Percentiles rank a stretch among this genome's conserved stretches.
These are phyloP conservation scores for Pseudocercospora pini-densiflorae DNA, from an alignment of 2,329 filamentous ascomycete species.

Conservation along the genomic window DNA sequence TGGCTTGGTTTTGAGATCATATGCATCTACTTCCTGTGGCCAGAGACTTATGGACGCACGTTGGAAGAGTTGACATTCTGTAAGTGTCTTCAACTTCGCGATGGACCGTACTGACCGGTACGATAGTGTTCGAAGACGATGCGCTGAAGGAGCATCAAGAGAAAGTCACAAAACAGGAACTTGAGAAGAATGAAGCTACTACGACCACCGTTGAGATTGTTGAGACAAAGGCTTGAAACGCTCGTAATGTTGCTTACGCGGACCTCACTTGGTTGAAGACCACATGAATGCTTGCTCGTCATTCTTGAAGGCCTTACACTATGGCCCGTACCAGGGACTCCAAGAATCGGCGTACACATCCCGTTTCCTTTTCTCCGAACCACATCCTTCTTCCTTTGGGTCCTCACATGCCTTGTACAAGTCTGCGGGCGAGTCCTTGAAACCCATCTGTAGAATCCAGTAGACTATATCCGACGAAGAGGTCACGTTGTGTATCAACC, in stretches of 20 bases:
- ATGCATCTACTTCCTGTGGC: conserved; percentile 53
- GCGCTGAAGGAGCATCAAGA: conserved; percentile 14
- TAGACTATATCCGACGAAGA: not conserved
- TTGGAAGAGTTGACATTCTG: conserved; percentile 54
- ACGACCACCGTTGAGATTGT: not conserved
- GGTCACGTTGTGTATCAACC: not conserved
- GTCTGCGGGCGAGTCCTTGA: not conserved
- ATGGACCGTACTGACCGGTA: not conserved
- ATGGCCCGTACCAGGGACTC: not conserved
- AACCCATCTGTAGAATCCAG: not conserved
- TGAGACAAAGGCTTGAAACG: not conserved
- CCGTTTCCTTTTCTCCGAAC: not conserved
- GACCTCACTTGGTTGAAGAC: not conserved
- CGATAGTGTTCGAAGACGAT: conserved; percentile 35
- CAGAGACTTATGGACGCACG: conserved; percentile 48
- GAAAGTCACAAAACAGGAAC: conserved; percentile 11
- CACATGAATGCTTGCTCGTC: no score
- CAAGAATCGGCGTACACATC: not conserved
- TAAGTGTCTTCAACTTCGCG: conserved; percentile 32
- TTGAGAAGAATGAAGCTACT: not conserved
- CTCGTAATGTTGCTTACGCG: not conserved
- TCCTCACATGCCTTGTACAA: not conserved
- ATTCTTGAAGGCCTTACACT: not conserved
- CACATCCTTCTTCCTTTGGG: not conserved
- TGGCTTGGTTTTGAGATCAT: conserved; percentile 49